phyloP scores from a whole-genome alignment of 495 filamentous ascomycete genomes.

The Aspergillus conjunctus region DNA sequence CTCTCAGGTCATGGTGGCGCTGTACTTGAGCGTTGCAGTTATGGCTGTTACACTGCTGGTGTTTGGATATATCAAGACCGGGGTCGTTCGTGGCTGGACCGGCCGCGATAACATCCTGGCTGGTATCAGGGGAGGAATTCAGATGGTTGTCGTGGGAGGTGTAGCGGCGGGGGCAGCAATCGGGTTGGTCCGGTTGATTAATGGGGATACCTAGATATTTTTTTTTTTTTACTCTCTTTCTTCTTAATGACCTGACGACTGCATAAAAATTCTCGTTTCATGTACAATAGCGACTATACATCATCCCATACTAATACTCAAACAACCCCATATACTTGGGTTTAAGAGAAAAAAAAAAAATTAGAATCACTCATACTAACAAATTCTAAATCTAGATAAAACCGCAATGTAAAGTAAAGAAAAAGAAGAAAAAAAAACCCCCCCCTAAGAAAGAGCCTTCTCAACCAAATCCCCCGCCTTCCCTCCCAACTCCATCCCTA shows the following conservation, averaged over 20 bases:
- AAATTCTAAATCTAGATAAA: no score
- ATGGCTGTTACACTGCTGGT: slow-evolving; percentile 68
- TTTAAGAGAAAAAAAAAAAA: not conserved
- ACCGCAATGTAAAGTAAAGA: slow-evolving; percentile 9
- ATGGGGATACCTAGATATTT: slow-evolving; percentile 18
- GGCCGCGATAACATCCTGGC: slow-evolving; percentile 43
- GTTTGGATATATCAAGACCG: slow-evolving; percentile 75
- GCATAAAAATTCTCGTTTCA: not conserved
- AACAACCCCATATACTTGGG: not conserved
- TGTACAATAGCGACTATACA: no score
- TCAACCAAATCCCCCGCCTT: slow-evolving; percentile 58
- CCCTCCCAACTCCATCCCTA: slow-evolving; percentile 64
- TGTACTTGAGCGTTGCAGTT: slow-evolving; percentile 67
- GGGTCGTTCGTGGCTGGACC: slow-evolving; percentile 45
- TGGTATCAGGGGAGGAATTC: slow-evolving; percentile 52
- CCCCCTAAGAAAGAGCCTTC: slow-evolving; percentile 54
- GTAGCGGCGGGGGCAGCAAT: slow-evolving; percentile 67
- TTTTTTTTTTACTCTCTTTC: no score
- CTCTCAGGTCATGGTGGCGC: slow-evolving; percentile 54
- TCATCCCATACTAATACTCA: not conserved
- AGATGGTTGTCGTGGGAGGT: slow-evolving; percentile 69
- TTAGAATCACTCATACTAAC: not conserved
- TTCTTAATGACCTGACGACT: not conserved
- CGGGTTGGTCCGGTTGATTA: slow-evolving; percentile 55
- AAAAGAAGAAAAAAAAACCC: slow-evolving; percentile 23